Conservation (phyloP, 1,284 basidiomycete genomes). For the Rhodotorula glutinis region DNA sequence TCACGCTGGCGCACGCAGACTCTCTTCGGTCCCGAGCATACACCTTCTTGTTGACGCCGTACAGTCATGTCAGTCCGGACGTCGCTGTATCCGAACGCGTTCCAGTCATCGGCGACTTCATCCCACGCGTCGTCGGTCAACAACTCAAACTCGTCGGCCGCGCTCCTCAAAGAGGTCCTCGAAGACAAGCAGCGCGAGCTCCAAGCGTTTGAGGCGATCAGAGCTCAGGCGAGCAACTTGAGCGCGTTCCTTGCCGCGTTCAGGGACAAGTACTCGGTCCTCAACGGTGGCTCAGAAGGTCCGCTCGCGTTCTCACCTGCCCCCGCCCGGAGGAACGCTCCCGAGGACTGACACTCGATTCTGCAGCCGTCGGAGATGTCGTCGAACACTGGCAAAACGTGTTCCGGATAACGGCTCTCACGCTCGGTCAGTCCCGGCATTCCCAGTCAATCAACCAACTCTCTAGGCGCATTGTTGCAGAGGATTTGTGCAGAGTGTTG, state of each 20-base stretch:
- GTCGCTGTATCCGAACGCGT: conserved; percentile 16
- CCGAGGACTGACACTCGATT: no score
- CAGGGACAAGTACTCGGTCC: conserved; percentile 29
- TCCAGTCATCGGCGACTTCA: background rate
- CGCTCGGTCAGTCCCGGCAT: conserved; percentile 31
- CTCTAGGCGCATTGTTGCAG: no score
- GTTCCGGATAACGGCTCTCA: conserved; percentile 41
- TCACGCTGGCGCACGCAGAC: no score
- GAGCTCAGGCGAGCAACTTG: conserved; percentile 28
- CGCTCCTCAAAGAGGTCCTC: conserved; percentile 15
- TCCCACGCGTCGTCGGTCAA: background rate
- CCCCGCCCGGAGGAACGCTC: no score
- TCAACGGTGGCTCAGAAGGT: conserved; percentile 39
- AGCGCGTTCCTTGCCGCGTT: conserved; percentile 19
- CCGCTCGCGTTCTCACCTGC: no score
- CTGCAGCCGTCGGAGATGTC: conserved; percentile 41
- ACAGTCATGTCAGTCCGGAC: conserved; percentile 17
- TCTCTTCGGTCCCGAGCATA: no score
- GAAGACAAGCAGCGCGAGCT: conserved; percentile 40
- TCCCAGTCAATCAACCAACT: no score
- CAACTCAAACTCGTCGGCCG: background rate
- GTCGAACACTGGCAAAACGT: conserved; percentile 44
- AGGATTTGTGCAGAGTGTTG: no score
- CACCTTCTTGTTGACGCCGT: no score
- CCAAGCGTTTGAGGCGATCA: conserved; percentile 31